Conservation (phyloP, 2,329 filamentous ascomycete species). For the Pseudogymnoascus sp. region DNA sequence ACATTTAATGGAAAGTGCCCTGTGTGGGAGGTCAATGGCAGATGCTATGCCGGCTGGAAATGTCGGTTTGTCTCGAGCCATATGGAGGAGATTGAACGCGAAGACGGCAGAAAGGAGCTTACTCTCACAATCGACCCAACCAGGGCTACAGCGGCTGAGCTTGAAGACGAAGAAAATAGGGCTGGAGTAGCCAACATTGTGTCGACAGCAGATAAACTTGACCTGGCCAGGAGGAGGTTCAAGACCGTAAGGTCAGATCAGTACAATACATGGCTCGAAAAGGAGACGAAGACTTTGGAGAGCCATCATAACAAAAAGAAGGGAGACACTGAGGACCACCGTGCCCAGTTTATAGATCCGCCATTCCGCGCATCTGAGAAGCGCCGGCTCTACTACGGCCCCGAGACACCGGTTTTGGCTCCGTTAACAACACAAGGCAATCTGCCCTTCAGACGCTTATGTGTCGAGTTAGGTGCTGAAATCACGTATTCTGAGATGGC, state of each 20-base stretch:
- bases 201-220: constrained; percentile 60
- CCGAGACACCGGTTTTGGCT: constrained; percentile 87
- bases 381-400: constrained; percentile 84
- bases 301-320: constrained; percentile 40
- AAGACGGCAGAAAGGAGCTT: constrained; percentile 78
- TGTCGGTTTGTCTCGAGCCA: constrained; percentile 87
- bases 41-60: constrained; percentile 83
- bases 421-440: constrained; percentile 96
- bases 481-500: constrained; percentile 99
- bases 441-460: constrained; percentile 85
- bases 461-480: constrained; percentile 80
- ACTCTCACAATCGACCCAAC: constrained; percentile 49
- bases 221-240: constrained; percentile 65
- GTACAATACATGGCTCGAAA: constrained; percentile 72
- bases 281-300: constrained; percentile 46
- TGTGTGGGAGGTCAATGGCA: constrained; percentile 67
- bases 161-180: constrained; percentile 39
- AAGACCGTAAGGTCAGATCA: constrained; percentile 66
- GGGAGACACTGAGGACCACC: constrained; percentile 56
- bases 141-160: constrained; percentile 8
- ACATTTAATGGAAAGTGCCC: constrained; percentile 76
- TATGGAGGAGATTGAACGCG: constrained; percentile 68
- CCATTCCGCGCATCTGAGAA: constrained; percentile 91
- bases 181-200: constrained; percentile 71
- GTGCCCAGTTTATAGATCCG: constrained; percentile 76